A percentile compares a stretch with the other conserved stretches of the same genome.
Conservation (phyloP, 257 asterid genomes). For the Henckelia pumila region DNA sequence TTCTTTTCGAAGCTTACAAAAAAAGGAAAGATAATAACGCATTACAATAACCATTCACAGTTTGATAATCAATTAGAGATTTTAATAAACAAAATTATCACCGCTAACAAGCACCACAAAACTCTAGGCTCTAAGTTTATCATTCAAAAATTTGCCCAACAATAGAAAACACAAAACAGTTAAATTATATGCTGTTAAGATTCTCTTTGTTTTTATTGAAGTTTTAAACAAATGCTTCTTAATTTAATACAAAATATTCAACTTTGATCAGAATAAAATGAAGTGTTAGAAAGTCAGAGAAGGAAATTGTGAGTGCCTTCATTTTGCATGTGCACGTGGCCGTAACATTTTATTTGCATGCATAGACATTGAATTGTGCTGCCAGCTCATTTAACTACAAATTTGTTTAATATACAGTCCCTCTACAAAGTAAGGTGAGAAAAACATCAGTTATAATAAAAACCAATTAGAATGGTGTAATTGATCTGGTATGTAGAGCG, state of each 20-base stretch:
- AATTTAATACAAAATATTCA: not conserved
- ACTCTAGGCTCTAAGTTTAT: too few relatives aligned
- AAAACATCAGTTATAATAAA: not conserved
- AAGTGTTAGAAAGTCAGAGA: not conserved
- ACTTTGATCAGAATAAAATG: not conserved
- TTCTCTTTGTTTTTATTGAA: not conserved
- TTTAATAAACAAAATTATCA: constrained; percentile 5
- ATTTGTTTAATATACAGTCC: not conserved
- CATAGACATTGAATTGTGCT: not conserved
- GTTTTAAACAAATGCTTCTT: too few relatives aligned
- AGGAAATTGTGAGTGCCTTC: not conserved
- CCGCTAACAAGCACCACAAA: too few relatives aligned
- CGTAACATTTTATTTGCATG: not conserved
- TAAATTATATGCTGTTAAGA: too few relatives aligned
- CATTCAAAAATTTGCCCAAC: constrained; percentile 9
- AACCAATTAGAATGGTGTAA: constrained; percentile 10
- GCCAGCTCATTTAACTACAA: constrained; percentile 7
- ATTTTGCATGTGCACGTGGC: not conserved
- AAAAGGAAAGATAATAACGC: constrained; percentile 4
- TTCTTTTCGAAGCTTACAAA: not conserved
- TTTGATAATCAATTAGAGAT: not conserved
- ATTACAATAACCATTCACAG: not conserved
- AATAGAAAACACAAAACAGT: not conserved
- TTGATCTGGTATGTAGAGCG: constrained; percentile 8
- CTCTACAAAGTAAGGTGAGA: not conserved